These are phyloP conservation scores for Penicillium sp. DNA, from an alignment of 2,329 filamentous ascomycete species.

Conservation along the genomic window DNA sequence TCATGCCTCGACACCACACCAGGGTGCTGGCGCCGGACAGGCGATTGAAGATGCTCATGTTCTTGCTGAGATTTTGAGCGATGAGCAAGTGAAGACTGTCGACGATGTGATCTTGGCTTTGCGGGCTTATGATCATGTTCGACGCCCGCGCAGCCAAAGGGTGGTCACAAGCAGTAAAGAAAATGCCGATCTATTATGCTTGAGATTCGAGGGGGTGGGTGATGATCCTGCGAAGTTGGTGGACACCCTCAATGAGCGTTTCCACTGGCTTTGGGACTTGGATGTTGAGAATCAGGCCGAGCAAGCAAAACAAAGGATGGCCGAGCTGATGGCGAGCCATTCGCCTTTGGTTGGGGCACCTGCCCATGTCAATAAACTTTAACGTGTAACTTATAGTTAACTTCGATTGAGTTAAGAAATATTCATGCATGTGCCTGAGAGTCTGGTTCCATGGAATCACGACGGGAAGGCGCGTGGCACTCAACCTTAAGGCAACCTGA, in stretches of 20 bases:
- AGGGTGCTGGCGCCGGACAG: conserved; percentile 42
- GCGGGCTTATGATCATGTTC: conserved; percentile 52
- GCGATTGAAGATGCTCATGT: conserved; percentile 43
- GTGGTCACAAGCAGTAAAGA: conserved; percentile 54
- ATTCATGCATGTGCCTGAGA: too few relatives aligned
- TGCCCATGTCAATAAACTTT: too few relatives aligned
- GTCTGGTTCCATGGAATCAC: too few relatives aligned
- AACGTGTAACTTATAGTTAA: too few relatives aligned
- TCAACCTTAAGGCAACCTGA: too few relatives aligned
- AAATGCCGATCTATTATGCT: conserved; percentile 36
- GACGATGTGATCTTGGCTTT: conserved; percentile 50
- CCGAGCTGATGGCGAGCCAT: neutral
- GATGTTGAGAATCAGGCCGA: conserved; percentile 33
- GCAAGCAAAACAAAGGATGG: conserved; percentile 22
- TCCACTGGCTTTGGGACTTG: conserved; percentile 38
- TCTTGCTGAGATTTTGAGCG: conserved; percentile 49
- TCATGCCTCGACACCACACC: conserved; percentile 40
- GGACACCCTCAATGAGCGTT: conserved; percentile 23
- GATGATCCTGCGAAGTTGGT: conserved; percentile 29
- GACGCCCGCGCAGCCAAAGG: conserved; percentile 53
- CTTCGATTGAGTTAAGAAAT: too few relatives aligned
- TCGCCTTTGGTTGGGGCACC: too few relatives aligned
- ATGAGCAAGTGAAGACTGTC: conserved; percentile 29
- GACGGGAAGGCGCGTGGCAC: too few relatives aligned
- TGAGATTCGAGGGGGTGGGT: conserved; percentile 28